These are phyloP conservation scores for Penicillium robsamsonii DNA, from an alignment of 495 filamentous ascomycete genomes.

Conservation along the genomic window DNA sequence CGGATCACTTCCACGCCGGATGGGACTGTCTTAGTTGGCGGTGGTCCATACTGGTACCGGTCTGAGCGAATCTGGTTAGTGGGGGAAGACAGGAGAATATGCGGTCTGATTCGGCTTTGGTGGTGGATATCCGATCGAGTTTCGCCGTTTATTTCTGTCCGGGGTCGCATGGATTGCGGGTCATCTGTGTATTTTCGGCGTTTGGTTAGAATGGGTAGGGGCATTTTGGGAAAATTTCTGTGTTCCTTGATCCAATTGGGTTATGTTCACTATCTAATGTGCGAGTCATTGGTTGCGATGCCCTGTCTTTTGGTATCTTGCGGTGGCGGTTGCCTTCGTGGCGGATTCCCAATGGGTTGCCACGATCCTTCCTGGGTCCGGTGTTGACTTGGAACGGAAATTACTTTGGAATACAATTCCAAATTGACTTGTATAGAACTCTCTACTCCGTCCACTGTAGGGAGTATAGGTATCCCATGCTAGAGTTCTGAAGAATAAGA, in stretches of 20 bases:
- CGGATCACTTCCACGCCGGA: not conserved
- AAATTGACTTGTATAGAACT: not conserved
- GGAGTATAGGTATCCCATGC: not conserved
- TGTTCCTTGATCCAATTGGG: not conserved
- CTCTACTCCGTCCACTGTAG: not conserved
- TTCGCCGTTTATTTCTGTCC: not conserved
- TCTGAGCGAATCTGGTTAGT: not conserved
- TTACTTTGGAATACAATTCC: not conserved
- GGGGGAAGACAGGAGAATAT: not conserved
- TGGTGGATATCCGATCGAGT: not conserved
- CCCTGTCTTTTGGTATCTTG: slow-evolving; percentile 1
- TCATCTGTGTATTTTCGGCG: not conserved
- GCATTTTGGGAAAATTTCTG: not conserved
- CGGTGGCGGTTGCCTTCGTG: slow-evolving; percentile 10
- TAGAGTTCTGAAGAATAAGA: not conserved
- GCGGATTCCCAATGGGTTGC: slow-evolving; percentile 9
- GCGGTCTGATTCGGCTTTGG: not conserved
- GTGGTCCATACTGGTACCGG: not conserved
- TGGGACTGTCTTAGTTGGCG: not conserved
- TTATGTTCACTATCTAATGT: not conserved
- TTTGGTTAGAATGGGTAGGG: not conserved
- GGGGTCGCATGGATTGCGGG: slow-evolving; percentile 1
- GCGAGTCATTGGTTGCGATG: not conserved
- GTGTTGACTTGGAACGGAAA: not conserved
- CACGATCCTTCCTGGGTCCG: not conserved